phyloP scores from a whole-genome alignment of 1,284 basidiomycete genomes.

The Phenoliferia sp. region DNA sequence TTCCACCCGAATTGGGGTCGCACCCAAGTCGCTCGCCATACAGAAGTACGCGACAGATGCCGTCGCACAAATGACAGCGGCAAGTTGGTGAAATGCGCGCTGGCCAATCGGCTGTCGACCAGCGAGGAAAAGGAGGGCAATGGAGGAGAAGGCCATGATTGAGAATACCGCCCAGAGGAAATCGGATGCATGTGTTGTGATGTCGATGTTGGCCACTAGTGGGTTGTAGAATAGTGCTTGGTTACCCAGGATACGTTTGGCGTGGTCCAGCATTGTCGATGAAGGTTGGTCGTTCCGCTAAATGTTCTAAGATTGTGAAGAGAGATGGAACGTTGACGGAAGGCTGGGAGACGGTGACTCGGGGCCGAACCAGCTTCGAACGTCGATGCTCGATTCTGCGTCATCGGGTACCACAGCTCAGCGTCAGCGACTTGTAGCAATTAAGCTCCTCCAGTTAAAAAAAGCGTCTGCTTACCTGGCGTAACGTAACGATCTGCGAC shows the following conservation, averaged over 20 bases:
- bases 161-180: slow-evolving; percentile 47
- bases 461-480: too few relatives aligned
- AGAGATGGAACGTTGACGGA: too few relatives aligned
- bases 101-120: slow-evolving; percentile 46
- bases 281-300: too few relatives aligned
- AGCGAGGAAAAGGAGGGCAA: slow-evolving; percentile 41
- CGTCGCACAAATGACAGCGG: slow-evolving; percentile 30
- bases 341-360: too few relatives aligned
- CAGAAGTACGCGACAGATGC: slow-evolving; percentile 49
- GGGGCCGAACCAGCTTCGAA: too few relatives aligned
- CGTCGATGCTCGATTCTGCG: too few relatives aligned
- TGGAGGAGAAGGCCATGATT: slow-evolving; percentile 36
- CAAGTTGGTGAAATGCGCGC: slow-evolving; percentile 51
- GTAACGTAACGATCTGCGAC: too few relatives aligned
- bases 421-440: too few relatives aligned
- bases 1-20: slow-evolving; percentile 50
- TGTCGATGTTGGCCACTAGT: slow-evolving; percentile 40
- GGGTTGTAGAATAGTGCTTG: not conserved
- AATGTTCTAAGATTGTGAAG: too few relatives aligned
- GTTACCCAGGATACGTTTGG: not conserved
- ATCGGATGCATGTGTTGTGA: slow-evolving; percentile 45
- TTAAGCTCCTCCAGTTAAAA: too few relatives aligned
- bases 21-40: slow-evolving; percentile 59
- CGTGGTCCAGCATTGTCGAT: not conserved
- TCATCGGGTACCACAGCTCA: too few relatives aligned